Evolutionary conservation across 108 stramenopile species (phyloP), one percentile per base, ranked within the genome.

Genomic region (Mayamaea pseudoterrestris): DNA sequence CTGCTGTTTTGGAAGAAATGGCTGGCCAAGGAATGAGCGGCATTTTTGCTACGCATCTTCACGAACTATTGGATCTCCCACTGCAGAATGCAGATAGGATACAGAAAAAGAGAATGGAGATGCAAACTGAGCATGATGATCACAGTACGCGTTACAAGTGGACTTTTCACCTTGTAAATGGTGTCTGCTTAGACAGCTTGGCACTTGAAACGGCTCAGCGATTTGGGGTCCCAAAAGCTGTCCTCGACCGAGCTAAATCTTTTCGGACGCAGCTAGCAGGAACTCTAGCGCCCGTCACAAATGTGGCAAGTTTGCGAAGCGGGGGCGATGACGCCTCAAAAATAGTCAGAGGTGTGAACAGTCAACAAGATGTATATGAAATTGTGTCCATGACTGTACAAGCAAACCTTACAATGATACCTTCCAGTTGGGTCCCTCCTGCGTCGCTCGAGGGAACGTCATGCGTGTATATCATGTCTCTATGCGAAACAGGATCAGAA

Each of bases 11-110:
- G 1, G 93, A 91, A 52, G 57, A 47, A 26, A 90, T 94, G 89
- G 65, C 69, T 20, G 47, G 52, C 28, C 29, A 21, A 18, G 63
- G 67, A 11, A 78, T 78, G 66, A 70, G 53, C 29, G 93, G 93
- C 2, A 69, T 94, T 43, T 94, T 94, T 69, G 89, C 93, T 0
- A 94, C 93, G 0, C 90, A 93, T 40, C 22, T 69, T 35, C 61
- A 88, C 65, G 52, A 60, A 55, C 52, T 76, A 44, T 50, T 86
- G 14, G 58, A 78, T n/a, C 47, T 87, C 0, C 74, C 74, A 11
- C 30, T 76, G 46, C 31, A 34, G 7, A 7, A 20, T 0, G 35
- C 42, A 30, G 43, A 55, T 5, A 31, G 60, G 1, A 60, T 71
- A 26, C 18, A 26, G 3, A 54, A 52, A 1, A 77, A 77, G 47